Conservation (phyloP, 768 basidiomycete species). For the Calvatia gigantea region DNA sequence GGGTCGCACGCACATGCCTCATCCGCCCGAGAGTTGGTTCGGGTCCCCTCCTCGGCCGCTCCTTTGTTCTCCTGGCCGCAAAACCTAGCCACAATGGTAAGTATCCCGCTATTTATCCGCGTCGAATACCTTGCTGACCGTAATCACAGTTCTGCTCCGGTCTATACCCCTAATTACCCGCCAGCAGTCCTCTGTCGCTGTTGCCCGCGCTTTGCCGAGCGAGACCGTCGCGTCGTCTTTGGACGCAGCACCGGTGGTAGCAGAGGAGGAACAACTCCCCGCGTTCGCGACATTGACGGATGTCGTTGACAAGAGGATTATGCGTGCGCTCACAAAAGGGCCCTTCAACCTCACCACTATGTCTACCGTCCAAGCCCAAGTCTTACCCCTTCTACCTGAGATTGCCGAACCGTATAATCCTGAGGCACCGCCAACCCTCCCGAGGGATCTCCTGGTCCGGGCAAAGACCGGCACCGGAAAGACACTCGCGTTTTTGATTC, state of each 20-base stretch:
- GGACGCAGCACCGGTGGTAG: not conserved
- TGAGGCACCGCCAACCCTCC: conserved; percentile 20
- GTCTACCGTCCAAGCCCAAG: conserved; percentile 80
- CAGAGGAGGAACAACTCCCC: conserved; percentile 14
- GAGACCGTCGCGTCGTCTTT: not conserved
- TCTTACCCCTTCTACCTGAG: conserved; percentile 71
- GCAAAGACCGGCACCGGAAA: conserved; percentile 91
- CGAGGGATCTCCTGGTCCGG: conserved; percentile 79
- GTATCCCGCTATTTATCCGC: not conserved
- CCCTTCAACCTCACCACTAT: conserved; percentile 71
- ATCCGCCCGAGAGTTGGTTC: conserved; percentile 4
- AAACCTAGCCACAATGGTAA: conserved; percentile 3
- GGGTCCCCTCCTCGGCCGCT: not conserved
- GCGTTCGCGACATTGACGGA: conserved; percentile 37
- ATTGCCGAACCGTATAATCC: conserved; percentile 53
- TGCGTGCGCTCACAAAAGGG: conserved; percentile 55
- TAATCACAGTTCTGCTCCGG: not conserved
- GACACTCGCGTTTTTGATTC: conserved; percentile 84
- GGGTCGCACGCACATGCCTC: conserved; percentile 5
- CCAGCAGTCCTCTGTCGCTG: not conserved
- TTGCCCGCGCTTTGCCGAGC: not conserved
- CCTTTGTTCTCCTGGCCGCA: conserved; percentile 7
- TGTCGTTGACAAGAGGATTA: conserved; percentile 34
- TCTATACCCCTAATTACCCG: conserved; percentile 8
- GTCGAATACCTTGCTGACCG: not conserved